phyloP scores from a whole-genome alignment of 2,329 filamentous ascomycete genomes.

The Exophiala spinifera region DNA sequence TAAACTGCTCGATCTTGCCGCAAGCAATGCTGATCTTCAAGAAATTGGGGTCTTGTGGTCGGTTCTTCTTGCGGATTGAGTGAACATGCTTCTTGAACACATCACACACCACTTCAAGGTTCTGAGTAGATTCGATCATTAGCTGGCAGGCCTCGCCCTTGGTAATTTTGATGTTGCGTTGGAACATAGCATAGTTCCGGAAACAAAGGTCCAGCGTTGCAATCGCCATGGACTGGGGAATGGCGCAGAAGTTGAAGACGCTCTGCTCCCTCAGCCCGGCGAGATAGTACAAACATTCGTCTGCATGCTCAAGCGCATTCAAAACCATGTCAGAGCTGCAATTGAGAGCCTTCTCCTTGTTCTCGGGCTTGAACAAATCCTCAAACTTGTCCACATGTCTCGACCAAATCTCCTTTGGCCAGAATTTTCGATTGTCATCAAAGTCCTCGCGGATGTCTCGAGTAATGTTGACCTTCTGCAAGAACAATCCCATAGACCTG shows the following conservation, averaged over 20 bases:
- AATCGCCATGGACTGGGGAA: conserved; percentile 96
- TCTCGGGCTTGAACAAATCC: conserved; percentile 79
- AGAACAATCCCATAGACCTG: conserved; percentile 94
- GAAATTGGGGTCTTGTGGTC: conserved; percentile 87
- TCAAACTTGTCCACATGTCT: conserved; percentile 89
- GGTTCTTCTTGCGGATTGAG: conserved; percentile 89
- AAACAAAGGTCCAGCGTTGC: conserved; percentile 90
- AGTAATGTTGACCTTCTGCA: conserved; percentile 99
- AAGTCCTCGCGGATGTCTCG: conserved; percentile 90
- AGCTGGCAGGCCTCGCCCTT: conserved; percentile 89
- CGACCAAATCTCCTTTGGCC: conserved; percentile 94
- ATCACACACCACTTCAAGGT: conserved; percentile 74
- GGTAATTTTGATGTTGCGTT: conserved; percentile 90
- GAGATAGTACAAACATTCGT: conserved; percentile 97
- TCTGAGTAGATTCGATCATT: conserved; percentile 92
- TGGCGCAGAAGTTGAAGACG: conserved; percentile 98
- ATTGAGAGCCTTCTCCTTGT: conserved; percentile 73
- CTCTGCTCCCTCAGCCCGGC: conserved; percentile 92
- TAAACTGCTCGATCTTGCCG: conserved; percentile 66
- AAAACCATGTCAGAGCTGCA: conserved; percentile 94
- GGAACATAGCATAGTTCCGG: conserved; percentile 81
- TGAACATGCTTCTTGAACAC: conserved; percentile 75
- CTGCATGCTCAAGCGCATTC: conserved; percentile 78
- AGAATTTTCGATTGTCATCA: conserved; percentile 84
- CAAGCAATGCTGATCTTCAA: conserved; percentile 87